Conservation (phyloP, 176 grass and related monocot species). For the Zizania latifolia region DNA sequence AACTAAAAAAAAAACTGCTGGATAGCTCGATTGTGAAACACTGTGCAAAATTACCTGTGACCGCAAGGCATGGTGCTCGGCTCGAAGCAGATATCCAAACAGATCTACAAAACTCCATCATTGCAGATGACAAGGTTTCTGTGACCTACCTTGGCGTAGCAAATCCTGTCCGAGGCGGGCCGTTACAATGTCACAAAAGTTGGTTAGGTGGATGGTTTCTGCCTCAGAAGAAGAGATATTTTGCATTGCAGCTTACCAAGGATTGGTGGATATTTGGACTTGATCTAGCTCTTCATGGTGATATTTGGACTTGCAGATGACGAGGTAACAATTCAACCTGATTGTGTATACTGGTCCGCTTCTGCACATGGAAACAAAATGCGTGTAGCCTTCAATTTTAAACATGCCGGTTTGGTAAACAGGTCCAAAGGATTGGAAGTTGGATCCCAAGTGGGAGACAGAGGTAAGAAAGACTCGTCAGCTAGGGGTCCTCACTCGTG, state of each 20-base stretch:
- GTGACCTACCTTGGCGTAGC: no score
- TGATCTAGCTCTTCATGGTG: constrained; percentile 85
- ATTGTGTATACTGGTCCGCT: background rate
- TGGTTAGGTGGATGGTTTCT: constrained; percentile 98
- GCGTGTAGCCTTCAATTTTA: background rate
- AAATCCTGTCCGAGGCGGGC: no score
- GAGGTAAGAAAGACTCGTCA: constrained; percentile 54
- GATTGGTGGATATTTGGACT: constrained; percentile 97
- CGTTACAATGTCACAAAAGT: constrained; percentile 83
- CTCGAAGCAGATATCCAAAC: constrained; percentile 85
- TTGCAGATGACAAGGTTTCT: no score
- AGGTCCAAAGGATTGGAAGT: constrained; percentile 95
- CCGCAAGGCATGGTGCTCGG: constrained; percentile 75
- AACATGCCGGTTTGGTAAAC: constrained; percentile 21
- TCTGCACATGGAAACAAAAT: background rate
- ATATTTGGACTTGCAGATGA: constrained; percentile 85
- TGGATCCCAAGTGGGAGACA: constrained; percentile 78
- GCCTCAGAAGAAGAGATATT: constrained; percentile 88
- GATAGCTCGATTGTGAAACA: background rate
- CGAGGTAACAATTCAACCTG: constrained; percentile 51
- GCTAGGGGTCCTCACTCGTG: no score
- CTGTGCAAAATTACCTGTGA: constrained; percentile 52
- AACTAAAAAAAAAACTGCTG: background rate
- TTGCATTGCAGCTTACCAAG: constrained; percentile 80
- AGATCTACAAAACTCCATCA: constrained; percentile 54